phyloP scores from a whole-genome alignment of 352 stramenopile genomes.

The Phytophthora uliginosa region DNA sequence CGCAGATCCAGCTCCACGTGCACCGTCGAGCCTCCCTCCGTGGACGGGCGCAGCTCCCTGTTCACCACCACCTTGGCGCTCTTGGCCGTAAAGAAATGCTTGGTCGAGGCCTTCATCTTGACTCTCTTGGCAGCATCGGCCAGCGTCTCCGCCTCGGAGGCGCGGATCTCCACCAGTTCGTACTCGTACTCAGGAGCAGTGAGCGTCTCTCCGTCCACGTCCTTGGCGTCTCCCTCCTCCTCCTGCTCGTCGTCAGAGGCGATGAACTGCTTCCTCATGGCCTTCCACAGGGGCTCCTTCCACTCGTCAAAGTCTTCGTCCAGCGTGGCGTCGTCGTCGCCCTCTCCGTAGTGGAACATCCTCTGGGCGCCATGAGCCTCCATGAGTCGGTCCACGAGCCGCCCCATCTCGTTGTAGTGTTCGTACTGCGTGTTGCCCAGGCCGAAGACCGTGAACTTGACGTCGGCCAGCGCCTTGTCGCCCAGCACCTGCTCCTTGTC shows the following conservation, averaged over 20 bases:
- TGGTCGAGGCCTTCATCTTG: constrained; percentile 84
- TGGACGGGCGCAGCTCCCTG: constrained; percentile 90
- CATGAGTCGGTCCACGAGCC: constrained; percentile 93
- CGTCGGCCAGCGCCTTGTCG: constrained; percentile 48
- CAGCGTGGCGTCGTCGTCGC: constrained; percentile 97
- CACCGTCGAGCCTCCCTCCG: constrained; percentile 84
- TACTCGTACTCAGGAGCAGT: constrained; percentile 72
- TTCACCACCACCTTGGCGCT: constrained; percentile 90
- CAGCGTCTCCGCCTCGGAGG: constrained; percentile 25
- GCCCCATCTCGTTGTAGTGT: constrained; percentile 98
- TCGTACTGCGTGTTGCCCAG: constrained; percentile 99
- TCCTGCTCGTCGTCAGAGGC: constrained; percentile 32
- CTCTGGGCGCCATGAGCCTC: constrained; percentile 84
- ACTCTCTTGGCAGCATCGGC: constrained; percentile 28
- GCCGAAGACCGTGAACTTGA: constrained; percentile 97
- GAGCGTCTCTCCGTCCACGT: constrained; percentile 24
- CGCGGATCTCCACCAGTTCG: constrained; percentile 55
- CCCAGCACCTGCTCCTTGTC: constrained; percentile 49
- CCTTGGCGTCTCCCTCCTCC: constrained; percentile 5
- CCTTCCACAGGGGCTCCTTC: constrained; percentile 95
- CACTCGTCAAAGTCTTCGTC: constrained; percentile 96
- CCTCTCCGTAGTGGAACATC: constrained; percentile 93
- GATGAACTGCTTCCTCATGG: constrained; percentile 74
- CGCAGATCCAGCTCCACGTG: constrained; percentile 93
- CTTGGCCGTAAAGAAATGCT: constrained; percentile 92